These are phyloP conservation scores for Rickenella mellea DNA, from an alignment of 768 basidiomycete genomes.

Conservation along the genomic window DNA sequence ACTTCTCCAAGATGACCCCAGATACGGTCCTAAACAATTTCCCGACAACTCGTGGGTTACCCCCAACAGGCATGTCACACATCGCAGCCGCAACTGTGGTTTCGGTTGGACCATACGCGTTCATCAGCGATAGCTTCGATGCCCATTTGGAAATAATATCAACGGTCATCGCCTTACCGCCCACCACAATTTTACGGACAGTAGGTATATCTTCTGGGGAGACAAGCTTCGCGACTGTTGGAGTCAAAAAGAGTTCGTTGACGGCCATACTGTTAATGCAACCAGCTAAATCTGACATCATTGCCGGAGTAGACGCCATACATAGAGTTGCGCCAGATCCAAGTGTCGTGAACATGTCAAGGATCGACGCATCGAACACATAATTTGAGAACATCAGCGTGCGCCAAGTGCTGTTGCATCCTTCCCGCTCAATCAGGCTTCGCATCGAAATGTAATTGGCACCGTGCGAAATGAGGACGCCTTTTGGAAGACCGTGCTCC, in stretches of 20 bases:
- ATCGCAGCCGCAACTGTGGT: slow-evolving; percentile 6
- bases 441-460: too few species aligned
- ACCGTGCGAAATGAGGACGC: slow-evolving; percentile 13
- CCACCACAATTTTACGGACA: slow-evolving; percentile 18
- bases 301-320: slow-evolving; percentile 12
- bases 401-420: too few species aligned
- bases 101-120: slow-evolving; percentile 26
- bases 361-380: slow-evolving; percentile 16
- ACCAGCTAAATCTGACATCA: slow-evolving; percentile 20
- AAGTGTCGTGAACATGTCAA: slow-evolving; percentile 13
- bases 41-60: slow-evolving; percentile 15
- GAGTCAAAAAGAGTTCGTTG: slow-evolving; percentile 19
- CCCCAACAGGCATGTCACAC: neutral
- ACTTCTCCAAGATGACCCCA: slow-evolving; percentile 11
- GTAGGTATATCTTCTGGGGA: slow-evolving; percentile 17
- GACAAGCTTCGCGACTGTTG: slow-evolving; percentile 19
- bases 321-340: slow-evolving; percentile 13
- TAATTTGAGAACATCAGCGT: slow-evolving; percentile 20
- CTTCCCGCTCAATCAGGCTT: slow-evolving; percentile 6
- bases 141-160: slow-evolving; percentile 16
- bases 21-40: slow-evolving; percentile 21
- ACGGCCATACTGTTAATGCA: slow-evolving; percentile 18
- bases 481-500: slow-evolving; percentile 15
- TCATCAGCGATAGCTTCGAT: slow-evolving; percentile 16
- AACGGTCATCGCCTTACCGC: slow-evolving; percentile 12